These are phyloP conservation scores for Podospora australis DNA, from an alignment of 495 filamentous ascomycete species.

Conservation along the genomic window DNA sequence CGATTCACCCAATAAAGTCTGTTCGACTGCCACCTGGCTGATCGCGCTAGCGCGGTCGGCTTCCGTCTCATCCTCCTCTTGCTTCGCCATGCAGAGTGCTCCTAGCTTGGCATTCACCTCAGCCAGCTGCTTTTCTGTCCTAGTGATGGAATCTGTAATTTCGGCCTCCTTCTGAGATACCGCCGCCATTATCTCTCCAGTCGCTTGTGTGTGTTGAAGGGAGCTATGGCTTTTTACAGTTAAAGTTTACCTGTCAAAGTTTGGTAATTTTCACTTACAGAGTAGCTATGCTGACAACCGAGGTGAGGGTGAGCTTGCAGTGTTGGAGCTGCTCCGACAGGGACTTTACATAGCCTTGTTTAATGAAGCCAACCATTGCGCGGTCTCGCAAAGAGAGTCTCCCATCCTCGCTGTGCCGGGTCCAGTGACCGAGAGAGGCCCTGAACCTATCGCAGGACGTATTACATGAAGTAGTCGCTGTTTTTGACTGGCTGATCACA, in stretches of 20 bases:
- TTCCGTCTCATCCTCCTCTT: constrained; percentile 19
- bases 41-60: constrained; percentile 24
- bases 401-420: constrained; percentile 32
- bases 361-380: constrained; percentile 32
- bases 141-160: too few species aligned
- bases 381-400: constrained; percentile 30
- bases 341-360: constrained; percentile 27
- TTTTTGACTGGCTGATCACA: constrained; percentile 26
- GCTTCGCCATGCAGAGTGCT: constrained; percentile 22
- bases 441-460: constrained; percentile 31
- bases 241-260: constrained; percentile 9
- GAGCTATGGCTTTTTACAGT: too few species aligned
- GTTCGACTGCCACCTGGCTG: constrained; percentile 28
- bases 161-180: too few species aligned
- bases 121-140: constrained; percentile 23
- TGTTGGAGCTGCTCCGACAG: constrained; percentile 32
- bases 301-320: constrained; percentile 28
- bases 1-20: constrained; percentile 21
- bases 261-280: constrained; percentile 28
- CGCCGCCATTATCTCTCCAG: too few species aligned
- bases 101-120: constrained; percentile 24
- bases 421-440: constrained; percentile 30
- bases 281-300: constrained; percentile 28
- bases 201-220: too few species aligned
- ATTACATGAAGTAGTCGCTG: constrained; percentile 23